Percentiles rank a stretch among this genome's conserved stretches.
These are phyloP conservation scores for Silybum marianum DNA, from an alignment of 129 eudicot genomes.

Conservation along the genomic window DNA sequence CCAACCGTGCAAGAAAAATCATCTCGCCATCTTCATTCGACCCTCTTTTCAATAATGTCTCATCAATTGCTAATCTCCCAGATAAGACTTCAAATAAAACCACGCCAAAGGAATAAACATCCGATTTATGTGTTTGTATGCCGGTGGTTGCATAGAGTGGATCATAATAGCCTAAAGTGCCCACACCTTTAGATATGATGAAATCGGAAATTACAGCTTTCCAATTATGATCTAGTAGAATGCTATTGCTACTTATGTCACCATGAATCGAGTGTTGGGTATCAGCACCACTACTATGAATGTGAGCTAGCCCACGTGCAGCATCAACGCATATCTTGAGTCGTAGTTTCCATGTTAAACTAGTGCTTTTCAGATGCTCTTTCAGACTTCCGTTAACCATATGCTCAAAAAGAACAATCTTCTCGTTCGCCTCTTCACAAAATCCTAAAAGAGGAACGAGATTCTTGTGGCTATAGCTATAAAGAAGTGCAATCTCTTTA, in stretches of 20 bases:
- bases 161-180: slow-evolving; percentile 32
- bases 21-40: slow-evolving; percentile 2
- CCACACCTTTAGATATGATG: slow-evolving; percentile 31
- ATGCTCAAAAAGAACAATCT: slow-evolving; percentile 28
- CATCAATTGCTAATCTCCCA: slow-evolving; percentile 37
- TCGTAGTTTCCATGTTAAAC: slow-evolving; percentile 31
- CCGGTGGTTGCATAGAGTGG: slow-evolving; percentile 23
- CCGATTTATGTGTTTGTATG: slow-evolving; percentile 25
- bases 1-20: slow-evolving; percentile 29
- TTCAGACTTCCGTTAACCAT: slow-evolving; percentile 32
- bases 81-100: slow-evolving; percentile 17
- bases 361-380: slow-evolving; percentile 10
- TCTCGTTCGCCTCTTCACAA: slow-evolving; percentile 34
- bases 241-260: slow-evolving; percentile 20
- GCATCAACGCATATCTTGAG: slow-evolving; percentile 21
- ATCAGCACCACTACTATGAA: slow-evolving; percentile 22
- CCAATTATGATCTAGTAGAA: slow-evolving; percentile 19
- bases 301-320: slow-evolving; percentile 25
- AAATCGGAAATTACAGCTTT: slow-evolving; percentile 32
- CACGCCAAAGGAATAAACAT: slow-evolving; percentile 32
- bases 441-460: slow-evolving; percentile 25
- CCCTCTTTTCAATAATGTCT: background rate
- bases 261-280: slow-evolving; percentile 21
- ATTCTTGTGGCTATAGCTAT: slow-evolving; percentile 27
- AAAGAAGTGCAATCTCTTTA: slow-evolving; percentile 17